Evolutionary conservation across 108 stramenopile species (phyloP), one percentile per base, ranked within the genome.

Genomic region (Cafeteria roenbergensis): DNA sequence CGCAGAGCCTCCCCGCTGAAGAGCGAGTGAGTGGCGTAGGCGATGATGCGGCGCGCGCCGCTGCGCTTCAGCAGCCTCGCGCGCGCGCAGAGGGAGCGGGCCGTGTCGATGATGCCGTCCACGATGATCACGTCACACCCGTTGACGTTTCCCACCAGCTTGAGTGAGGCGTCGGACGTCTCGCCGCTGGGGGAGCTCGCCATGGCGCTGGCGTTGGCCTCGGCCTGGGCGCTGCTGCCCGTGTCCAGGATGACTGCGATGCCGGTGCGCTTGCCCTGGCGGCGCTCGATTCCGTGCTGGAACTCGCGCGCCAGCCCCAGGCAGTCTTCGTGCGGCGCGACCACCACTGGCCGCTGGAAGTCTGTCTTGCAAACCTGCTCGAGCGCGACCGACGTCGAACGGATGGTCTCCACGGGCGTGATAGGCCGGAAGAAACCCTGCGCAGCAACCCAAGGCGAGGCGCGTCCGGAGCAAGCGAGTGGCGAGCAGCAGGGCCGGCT

Each of bases 51-150:
- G 28, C 27, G 26, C 24, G 75, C 75, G 48, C 75, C 75, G 3
- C 42, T 38, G 21, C 8, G 28, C 35, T 32, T 27, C n/a, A 76
- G 38, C 0, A 28, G 32, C 24, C 42, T 22, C 14, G 37, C 68
- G 53, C 35, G n/a, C 22, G 56, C 54, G 31, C 14, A 60, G 29
- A 71, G 59, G 25, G 75, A 72, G 8, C 63, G 4, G 0, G 67
- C 72, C 0, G 67, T 68, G 9, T 76, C 70, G n/a, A 76, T 55
- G 21, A 76, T 34, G 54, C 72, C 75, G 42, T 76, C 75, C 21
- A 76, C 75, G 58, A 76, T 63, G 24, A 76, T n/a, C n/a, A 72
- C 66, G 20, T 71, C 61, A 35, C 62, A 42, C 17, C 67, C 75
- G 1, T 3, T 3, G 29, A 71, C 70, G 38, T 71, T 48, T 4